A percentile compares a stretch with the other conserved stretches of the same genome.
Evolutionary conservation across 495 filamentous ascomycete species (phyloP).

Genomic region (Trypethelium eluteriae): DNA sequence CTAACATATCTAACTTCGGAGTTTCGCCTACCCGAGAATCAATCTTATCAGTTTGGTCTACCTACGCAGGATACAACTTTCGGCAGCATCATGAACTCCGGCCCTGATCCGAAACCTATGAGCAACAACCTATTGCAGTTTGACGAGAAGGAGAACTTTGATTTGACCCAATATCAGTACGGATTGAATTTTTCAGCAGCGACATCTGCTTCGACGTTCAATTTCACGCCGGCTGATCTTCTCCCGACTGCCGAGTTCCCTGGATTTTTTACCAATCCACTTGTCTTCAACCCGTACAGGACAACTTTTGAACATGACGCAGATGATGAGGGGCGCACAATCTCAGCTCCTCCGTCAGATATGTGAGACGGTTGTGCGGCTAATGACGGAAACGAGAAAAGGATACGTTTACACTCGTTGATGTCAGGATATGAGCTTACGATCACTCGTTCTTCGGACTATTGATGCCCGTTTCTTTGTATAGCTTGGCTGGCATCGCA

Average conservation of each 20-base stretch:
- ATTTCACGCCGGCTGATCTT: background rate
- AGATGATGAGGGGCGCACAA: constrained; percentile 13
- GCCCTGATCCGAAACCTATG: constrained; percentile 1
- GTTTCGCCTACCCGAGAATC: constrained; percentile 17
- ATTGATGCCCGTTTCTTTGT: constrained; percentile 10
- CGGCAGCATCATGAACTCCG: constrained; percentile 15
- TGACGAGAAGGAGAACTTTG: constrained; percentile 7
- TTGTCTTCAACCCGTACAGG: background rate
- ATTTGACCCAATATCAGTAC: constrained; percentile 1
- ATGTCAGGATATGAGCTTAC: constrained; percentile 1
- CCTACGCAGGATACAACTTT: background rate
- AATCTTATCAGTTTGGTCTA: constrained; percentile 4
- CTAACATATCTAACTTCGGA: constrained; percentile 28
- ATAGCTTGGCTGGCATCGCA: constrained; percentile 11
- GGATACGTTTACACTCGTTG: background rate
- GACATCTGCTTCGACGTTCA: background rate
- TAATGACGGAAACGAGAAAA: background rate
- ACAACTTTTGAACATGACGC: background rate
- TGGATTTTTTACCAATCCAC: constrained; percentile 13
- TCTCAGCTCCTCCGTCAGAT: constrained; percentile 12
- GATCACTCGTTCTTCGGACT: background rate
- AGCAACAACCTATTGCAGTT: background rate
- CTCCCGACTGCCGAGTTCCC: background rate
- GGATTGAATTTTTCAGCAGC: constrained; percentile 7
- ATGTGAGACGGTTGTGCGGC: background rate